These are phyloP conservation scores for Myxozyma neotropica DNA, from an alignment of 805 yeast species.

Conservation along the genomic window DNA sequence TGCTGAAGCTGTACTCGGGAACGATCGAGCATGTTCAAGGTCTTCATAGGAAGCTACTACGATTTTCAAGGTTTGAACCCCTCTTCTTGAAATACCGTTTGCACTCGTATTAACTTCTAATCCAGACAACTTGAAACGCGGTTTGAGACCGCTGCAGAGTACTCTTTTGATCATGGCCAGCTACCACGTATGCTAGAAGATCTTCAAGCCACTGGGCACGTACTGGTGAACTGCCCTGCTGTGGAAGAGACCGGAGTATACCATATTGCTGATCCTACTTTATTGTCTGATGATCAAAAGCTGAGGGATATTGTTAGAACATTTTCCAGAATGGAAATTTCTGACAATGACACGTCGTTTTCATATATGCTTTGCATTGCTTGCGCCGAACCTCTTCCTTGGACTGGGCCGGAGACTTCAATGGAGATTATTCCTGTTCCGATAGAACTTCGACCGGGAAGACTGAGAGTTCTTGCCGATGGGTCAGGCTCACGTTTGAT, in stretches of 20 bases:
- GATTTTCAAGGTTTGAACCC: conserved; percentile 58
- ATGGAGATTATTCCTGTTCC: conserved; percentile 44
- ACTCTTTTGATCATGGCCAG: conserved; percentile 38
- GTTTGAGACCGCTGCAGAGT: conserved; percentile 69
- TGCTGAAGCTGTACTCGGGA: conserved; percentile 54
- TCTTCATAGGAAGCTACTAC: conserved; percentile 75
- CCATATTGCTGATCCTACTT: conserved; percentile 69
- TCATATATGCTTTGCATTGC: conserved; percentile 47
- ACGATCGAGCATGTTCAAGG: conserved; percentile 48
- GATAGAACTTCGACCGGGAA: conserved; percentile 66
- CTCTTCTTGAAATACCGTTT: neutral
- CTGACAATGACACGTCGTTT: conserved; percentile 17
- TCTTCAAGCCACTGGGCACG: conserved; percentile 69
- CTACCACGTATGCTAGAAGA: conserved; percentile 56
- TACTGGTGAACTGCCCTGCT: conserved; percentile 71
- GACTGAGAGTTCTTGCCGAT: conserved; percentile 65
- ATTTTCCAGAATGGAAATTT: conserved; percentile 11
- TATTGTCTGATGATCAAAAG: conserved; percentile 23
- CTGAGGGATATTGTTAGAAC: conserved; percentile 25
- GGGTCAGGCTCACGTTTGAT: conserved; percentile 65
- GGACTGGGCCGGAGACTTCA: conserved; percentile 81
- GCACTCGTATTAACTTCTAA: neutral
- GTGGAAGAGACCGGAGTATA: conserved; percentile 77
- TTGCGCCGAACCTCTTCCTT: conserved; percentile 80
- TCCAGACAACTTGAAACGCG: conserved; percentile 53